These are phyloP conservation scores for Xylaria sp. DNA, from an alignment of 2,329 filamentous ascomycete genomes.

Conservation along the genomic window DNA sequence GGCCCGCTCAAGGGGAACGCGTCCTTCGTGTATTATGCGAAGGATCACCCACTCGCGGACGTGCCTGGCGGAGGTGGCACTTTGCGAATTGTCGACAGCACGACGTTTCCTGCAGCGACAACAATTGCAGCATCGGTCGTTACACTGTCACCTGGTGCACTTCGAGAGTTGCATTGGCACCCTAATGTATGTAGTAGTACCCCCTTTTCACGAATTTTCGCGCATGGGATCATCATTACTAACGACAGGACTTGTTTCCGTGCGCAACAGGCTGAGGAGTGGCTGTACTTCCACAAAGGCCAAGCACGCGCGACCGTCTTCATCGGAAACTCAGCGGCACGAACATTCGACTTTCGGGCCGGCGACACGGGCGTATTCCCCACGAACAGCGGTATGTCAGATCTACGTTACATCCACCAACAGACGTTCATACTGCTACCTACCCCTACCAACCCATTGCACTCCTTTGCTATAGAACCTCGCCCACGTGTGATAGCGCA, in stretches of 20 bases:
- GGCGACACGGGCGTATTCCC: conserved; percentile 77
- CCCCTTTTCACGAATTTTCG: not conserved
- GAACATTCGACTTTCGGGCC: conserved; percentile 74
- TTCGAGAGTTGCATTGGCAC: conserved; percentile 77
- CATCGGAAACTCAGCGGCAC: conserved; percentile 67
- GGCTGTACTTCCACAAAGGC: conserved; percentile 76
- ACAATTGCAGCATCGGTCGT: conserved; percentile 75
- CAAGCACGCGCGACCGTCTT: conserved; percentile 72
- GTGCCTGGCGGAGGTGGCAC: conserved; percentile 71
- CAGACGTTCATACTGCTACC: not conserved
- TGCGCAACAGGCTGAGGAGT: conserved; percentile 68
- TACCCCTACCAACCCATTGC: not conserved
- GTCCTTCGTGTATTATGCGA: conserved; percentile 71
- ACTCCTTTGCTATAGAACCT: not conserved
- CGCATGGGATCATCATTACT: conserved; percentile 9
- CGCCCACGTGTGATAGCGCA: no score
- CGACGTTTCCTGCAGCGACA: conserved; percentile 73
- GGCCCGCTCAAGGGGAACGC: conserved; percentile 65
- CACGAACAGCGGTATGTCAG: conserved; percentile 65
- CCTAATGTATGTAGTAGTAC: conserved; percentile 63
- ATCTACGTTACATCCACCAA: not conserved
- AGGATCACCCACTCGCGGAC: conserved; percentile 64
- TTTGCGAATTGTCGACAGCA: conserved; percentile 72
- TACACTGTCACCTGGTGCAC: conserved; percentile 69
- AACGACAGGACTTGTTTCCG: not conserved